phyloP scores from a whole-genome alignment of 371 early-diverging fungal species.

The Mortierella sp. region DNA sequence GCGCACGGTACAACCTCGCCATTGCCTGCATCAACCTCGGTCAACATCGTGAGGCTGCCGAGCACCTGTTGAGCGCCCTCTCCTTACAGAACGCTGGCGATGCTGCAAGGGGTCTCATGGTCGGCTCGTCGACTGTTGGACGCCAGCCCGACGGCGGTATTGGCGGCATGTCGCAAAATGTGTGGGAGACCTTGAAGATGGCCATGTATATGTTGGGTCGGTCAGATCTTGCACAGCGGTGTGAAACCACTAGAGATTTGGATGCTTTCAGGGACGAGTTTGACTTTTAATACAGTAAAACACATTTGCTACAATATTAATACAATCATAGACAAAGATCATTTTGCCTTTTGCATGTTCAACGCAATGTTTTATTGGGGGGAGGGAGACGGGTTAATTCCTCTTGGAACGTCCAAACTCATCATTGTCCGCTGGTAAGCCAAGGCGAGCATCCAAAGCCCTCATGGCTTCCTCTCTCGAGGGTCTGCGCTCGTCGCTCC shows the following conservation, averaged over 20 bases:
- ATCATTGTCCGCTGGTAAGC: conserved; percentile 28
- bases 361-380: too few relatives aligned
- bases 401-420: conserved; percentile 42
- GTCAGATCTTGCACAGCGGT: conserved; percentile 81
- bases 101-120: conserved; percentile 53
- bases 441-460: conserved; percentile 38
- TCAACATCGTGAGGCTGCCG: conserved; percentile 92
- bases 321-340: background rate
- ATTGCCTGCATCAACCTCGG: conserved; percentile 93
- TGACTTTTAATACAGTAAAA: conserved; percentile 74
- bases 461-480: conserved; percentile 32
- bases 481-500: background rate
- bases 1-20: conserved; percentile 96
- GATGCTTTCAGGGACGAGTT: conserved; percentile 85
- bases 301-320: background rate
- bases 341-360: too few relatives aligned
- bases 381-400: too few relatives aligned
- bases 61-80: conserved; percentile 90
- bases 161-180: conserved; percentile 78
- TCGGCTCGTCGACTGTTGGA: conserved; percentile 42
- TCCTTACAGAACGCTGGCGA: conserved; percentile 82
- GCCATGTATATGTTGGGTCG: conserved; percentile 83
- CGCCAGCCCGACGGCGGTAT: conserved; percentile 56
- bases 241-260: conserved; percentile 77
- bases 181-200: conserved; percentile 93